Evolutionary conservation across 31 red algal genomes (phyloP).

Genomic region (Asparagopsis taxiformis): DNA sequence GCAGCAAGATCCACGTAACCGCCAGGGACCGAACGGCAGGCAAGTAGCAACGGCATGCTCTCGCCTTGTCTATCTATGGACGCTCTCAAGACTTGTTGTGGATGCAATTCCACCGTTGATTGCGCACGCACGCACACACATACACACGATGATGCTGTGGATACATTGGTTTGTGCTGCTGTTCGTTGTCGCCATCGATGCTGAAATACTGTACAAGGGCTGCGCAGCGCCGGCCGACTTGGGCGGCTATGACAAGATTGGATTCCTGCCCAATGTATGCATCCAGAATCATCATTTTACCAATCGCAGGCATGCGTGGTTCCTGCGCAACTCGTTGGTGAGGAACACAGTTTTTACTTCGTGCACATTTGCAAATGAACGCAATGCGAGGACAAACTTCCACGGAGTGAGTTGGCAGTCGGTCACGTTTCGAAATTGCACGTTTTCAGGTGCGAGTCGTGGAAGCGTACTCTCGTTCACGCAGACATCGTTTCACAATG

Average conservation of each 20-base stretch:
- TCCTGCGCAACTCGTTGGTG: constrained; percentile 29
- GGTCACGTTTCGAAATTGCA: constrained; percentile 50
- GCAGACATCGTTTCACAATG: constrained; percentile 37
- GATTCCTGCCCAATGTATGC: constrained; percentile 36
- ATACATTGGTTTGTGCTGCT: too few species aligned
- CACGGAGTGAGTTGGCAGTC: constrained; percentile 27
- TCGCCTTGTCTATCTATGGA: too few species aligned
- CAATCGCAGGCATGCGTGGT: constrained; percentile 17
- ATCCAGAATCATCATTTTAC: constrained; percentile 28
- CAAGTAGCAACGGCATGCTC: too few species aligned
- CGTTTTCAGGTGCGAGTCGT: constrained; percentile 15
- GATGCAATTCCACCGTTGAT: too few species aligned
- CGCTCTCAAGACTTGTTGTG: too few species aligned
- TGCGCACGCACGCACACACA: too few species aligned
- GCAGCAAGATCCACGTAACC: too few species aligned
- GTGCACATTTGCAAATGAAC: constrained; percentile 12
- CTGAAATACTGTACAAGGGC: constrained; percentile 35
- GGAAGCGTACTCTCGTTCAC: constrained; percentile 11
- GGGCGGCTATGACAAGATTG: constrained; percentile 17
- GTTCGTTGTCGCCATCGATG: too few species aligned
- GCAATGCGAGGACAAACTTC: neutral
- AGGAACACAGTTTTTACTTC: constrained; percentile 26
- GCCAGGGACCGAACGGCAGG: too few species aligned
- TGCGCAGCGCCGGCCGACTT: constrained; percentile 32
- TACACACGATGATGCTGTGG: too few species aligned